Evolutionary conservation across 2,329 filamentous ascomycete genomes (phyloP).

Genomic region (Calonectria fujianensis): DNA sequence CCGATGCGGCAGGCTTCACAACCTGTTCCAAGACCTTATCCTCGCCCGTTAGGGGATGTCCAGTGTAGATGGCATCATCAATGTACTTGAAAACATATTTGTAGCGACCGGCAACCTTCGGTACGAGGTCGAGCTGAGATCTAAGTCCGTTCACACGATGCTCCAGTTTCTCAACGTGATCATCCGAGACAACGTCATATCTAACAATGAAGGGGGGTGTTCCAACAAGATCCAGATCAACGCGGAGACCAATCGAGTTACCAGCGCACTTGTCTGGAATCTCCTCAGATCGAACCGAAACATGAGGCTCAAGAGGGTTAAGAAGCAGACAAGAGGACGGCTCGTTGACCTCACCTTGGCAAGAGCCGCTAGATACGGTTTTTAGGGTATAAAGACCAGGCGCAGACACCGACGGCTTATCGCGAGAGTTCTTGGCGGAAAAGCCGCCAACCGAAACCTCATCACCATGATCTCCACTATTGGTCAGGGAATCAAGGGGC

Average conservation of each 20-base stretch:
- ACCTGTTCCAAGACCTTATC: constrained; percentile 85
- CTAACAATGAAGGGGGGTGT: constrained; percentile 92
- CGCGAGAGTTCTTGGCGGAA: constrained; percentile 75
- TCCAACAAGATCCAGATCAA: constrained; percentile 92
- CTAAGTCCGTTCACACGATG: constrained; percentile 82
- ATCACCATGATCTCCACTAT: constrained; percentile 81
- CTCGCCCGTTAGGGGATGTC: constrained; percentile 76
- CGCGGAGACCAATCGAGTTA: constrained; percentile 91
- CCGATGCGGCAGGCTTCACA: constrained; percentile 93
- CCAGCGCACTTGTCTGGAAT: constrained; percentile 97
- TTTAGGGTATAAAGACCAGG: constrained; percentile 92
- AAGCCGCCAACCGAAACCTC: constrained; percentile 75
- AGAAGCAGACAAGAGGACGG: constrained; percentile 94
- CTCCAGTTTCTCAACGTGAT: constrained; percentile 72
- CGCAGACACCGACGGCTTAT: constrained; percentile 81
- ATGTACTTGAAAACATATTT: constrained; percentile 89
- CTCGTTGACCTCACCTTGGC: constrained; percentile 91
- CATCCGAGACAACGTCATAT: constrained; percentile 83
- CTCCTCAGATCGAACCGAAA: constrained; percentile 84
- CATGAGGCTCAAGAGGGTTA: constrained; percentile 90
- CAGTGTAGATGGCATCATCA: constrained; percentile 87
- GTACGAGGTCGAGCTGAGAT: constrained; percentile 89
- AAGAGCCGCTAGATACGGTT: constrained; percentile 86
- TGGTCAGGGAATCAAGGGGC: constrained; percentile 80
- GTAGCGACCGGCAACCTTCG: constrained; percentile 87